Conservation (phyloP, 176 grass and related monocot species). For the Calamus simplicifolius region DNA sequence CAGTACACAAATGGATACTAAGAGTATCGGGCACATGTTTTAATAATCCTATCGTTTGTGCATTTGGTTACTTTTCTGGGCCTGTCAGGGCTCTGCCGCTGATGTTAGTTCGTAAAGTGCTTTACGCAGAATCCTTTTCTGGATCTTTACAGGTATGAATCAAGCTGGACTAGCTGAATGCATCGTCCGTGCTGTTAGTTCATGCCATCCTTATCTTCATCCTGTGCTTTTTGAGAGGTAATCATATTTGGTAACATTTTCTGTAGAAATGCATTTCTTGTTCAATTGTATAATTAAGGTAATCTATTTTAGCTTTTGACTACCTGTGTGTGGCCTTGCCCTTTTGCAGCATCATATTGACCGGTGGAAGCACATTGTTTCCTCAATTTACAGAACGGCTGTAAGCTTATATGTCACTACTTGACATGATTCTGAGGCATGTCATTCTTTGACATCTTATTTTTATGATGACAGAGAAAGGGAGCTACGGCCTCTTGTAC, state of each 20-base stretch:
- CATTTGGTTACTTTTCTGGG: too few relatives aligned
- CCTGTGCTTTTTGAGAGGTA: constrained; percentile 85
- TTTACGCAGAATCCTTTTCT: background rate
- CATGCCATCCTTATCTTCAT: constrained; percentile 76
- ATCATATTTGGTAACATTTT: background rate
- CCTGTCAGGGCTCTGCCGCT: too few relatives aligned
- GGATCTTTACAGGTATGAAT: constrained; percentile 69
- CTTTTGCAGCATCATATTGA: constrained; percentile 78
- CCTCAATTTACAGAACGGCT: constrained; percentile 73
- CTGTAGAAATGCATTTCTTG: background rate
- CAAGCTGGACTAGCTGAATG: constrained; percentile 97
- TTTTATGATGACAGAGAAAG: constrained; percentile 49
- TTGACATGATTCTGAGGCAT: background rate
- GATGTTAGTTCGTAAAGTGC: too few relatives aligned
- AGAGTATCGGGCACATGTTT: too few relatives aligned
- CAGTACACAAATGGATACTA: too few relatives aligned
- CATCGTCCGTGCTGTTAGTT: constrained; percentile 67
- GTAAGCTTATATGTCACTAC: constrained; percentile 32
- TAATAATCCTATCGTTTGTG: too few relatives aligned
- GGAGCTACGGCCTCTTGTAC: constrained; percentile 81
- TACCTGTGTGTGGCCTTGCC: background rate
- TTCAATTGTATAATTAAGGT: background rate
- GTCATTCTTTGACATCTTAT: background rate
- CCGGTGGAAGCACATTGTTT: constrained; percentile 82
- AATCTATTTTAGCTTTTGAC: constrained; percentile 2